Conservation (phyloP, 805 yeast species). For the Saturnispora dispora region DNA sequence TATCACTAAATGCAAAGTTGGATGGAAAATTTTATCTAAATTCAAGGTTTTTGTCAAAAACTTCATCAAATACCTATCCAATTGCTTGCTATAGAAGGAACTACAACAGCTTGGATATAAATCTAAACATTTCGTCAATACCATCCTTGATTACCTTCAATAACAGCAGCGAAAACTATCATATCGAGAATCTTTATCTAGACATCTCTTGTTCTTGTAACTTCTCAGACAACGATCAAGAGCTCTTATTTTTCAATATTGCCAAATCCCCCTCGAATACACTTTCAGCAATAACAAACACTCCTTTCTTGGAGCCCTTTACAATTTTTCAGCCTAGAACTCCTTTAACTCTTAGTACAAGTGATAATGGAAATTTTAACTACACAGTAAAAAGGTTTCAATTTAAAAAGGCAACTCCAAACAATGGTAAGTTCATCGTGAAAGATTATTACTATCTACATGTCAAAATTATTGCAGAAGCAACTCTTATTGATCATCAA, state of each 20-base stretch:
- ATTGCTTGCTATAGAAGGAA: conserved; percentile 21
- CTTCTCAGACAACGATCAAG: conserved; percentile 12
- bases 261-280: not conserved
- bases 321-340: not conserved
- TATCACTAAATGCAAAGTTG: conserved; percentile 5
- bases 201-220: conserved; percentile 12
- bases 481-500: not conserved
- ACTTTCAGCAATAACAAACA: not conserved
- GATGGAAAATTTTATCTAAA: conserved; percentile 19
- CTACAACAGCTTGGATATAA: conserved; percentile 3
- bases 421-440: conserved; percentile 36
- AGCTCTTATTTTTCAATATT: conserved; percentile 5
- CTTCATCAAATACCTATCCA: conserved; percentile 8
- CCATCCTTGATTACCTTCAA: not conserved
- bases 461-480: conserved; percentile 16
- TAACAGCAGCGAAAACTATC: not conserved
- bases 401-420: conserved; percentile 44
- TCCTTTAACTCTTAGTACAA: not conserved
- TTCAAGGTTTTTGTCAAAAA: conserved; percentile 7
- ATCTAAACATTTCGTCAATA: not conserved
- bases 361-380: not conserved
- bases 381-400: conserved; percentile 32
- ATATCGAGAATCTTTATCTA: conserved; percentile 3
- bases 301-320: not conserved
- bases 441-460: conserved; percentile 36